A percentile compares a stretch with the other conserved stretches of the same genome.
phyloP scores from a whole-genome alignment of 371 early-diverging fungal species.

The Apophysomyces elegans region DNA sequence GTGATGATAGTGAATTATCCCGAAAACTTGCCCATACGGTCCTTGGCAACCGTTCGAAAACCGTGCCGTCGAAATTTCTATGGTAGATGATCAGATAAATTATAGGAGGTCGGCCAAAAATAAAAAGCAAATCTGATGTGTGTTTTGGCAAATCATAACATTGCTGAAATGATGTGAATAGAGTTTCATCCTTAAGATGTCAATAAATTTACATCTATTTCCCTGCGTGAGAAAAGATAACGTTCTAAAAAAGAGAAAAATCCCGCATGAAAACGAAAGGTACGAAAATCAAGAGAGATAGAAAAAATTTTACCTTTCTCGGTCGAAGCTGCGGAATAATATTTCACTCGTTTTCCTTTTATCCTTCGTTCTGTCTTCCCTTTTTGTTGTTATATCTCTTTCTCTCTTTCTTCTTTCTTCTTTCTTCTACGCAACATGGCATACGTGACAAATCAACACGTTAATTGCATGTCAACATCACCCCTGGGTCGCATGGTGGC shows the following conservation, averaged over 20 bases:
- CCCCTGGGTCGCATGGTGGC: neutral
- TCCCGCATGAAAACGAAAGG: neutral
- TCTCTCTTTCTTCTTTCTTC: neutral
- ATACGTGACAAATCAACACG: neutral
- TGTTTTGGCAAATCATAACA: no score
- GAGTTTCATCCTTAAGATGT: no score
- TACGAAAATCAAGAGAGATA: no score
- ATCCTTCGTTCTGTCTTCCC: neutral
- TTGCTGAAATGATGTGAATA: no score
- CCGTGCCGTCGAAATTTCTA: conserved; percentile 27
- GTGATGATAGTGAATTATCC: conserved; percentile 8
- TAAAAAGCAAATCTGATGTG: neutral
- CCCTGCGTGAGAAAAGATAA: neutral
- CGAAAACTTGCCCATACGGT: conserved; percentile 8
- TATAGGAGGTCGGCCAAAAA: neutral
- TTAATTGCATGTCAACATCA: neutral
- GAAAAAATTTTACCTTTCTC: no score
- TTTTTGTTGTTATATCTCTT: neutral
- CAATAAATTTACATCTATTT: neutral
- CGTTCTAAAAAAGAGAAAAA: conserved; percentile 14
- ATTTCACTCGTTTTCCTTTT: neutral
- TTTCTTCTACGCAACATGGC: neutral
- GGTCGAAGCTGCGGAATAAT: no score
- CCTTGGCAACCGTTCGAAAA: neutral
- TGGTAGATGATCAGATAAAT: conserved; percentile 18